Evolutionary conservation across 495 filamentous ascomycete genomes (phyloP).

Genomic region (Penicillium dipodomyicola): DNA sequence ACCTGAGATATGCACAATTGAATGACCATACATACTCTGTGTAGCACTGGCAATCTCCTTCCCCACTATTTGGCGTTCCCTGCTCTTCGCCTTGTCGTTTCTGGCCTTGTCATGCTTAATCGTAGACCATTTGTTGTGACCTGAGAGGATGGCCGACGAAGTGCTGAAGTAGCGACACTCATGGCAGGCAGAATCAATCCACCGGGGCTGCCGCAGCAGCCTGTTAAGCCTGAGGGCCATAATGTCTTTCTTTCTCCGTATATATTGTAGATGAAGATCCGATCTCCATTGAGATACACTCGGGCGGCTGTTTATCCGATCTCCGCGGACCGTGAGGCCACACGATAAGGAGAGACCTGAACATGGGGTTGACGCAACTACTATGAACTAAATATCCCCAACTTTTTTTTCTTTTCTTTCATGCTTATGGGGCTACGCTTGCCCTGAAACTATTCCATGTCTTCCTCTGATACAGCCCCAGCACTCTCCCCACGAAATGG

Average conservation of each 20-base stretch:
- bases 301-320: constrained; percentile 39
- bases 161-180: constrained; percentile 50
- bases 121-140: constrained; percentile 91
- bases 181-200: constrained; percentile 12
- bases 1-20: constrained; percentile 4
- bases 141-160: constrained; percentile 52
- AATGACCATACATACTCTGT: constrained; percentile 42
- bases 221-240: constrained; percentile 23
- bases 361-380: constrained; percentile 7
- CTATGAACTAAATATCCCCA: neutral
- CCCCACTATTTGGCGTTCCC: constrained; percentile 46
- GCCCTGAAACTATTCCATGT: constrained; percentile 35
- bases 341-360: constrained; percentile 28
- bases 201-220: constrained; percentile 13
- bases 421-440: constrained; percentile 27
- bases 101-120: constrained; percentile 92
- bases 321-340: constrained; percentile 33
- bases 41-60: constrained; percentile 55
- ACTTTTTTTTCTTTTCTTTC: constrained; percentile 4
- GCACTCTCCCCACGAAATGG: constrained; percentile 35
- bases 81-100: constrained; percentile 61
- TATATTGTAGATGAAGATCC: neutral
- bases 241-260: neutral
- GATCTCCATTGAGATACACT: constrained; percentile 19
- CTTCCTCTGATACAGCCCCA: constrained; percentile 36